Evolutionary conservation across 2,329 filamentous ascomycete species (phyloP).

Genomic region (Dothidotthia symphoricarpi): DNA sequence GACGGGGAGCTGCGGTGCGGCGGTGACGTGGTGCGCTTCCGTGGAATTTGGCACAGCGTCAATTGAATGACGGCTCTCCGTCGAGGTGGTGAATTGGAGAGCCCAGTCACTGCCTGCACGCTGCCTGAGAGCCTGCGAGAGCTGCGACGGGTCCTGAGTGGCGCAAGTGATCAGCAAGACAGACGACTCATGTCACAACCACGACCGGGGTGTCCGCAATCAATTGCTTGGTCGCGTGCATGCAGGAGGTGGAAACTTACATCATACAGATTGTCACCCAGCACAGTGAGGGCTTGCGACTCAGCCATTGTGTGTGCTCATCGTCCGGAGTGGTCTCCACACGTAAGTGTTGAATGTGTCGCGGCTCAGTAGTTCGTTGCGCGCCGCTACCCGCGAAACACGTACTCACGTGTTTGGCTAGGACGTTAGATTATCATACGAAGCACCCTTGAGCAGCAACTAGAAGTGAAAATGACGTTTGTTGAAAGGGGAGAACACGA

Average conservation of each 20-base stretch:
- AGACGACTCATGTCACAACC: slow-evolving; percentile 21
- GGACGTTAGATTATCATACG: too few species aligned
- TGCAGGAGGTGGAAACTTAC: slow-evolving; percentile 29
- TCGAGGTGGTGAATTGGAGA: slow-evolving; percentile 27
- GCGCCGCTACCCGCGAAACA: slow-evolving; percentile 15
- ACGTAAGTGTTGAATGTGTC: slow-evolving; percentile 13
- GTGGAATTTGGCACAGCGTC: slow-evolving; percentile 9
- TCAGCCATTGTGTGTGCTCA: slow-evolving; percentile 29
- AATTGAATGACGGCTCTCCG: slow-evolving; percentile 16
- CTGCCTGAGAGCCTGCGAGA: slow-evolving; percentile 38
- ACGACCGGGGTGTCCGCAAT: slow-evolving; percentile 23
- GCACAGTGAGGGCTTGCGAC: slow-evolving; percentile 27
- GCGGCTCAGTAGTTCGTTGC: slow-evolving; percentile 10
- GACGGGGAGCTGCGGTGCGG: slow-evolving; percentile 15
- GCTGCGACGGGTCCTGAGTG: slow-evolving; percentile 38
- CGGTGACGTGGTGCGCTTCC: slow-evolving; percentile 6
- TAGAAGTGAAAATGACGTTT: not conserved
- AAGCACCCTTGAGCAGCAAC: too few species aligned
- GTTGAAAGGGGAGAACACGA: not conserved
- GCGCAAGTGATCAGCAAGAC: slow-evolving; percentile 20
- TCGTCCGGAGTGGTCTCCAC: slow-evolving; percentile 6
- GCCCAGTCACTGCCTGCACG: slow-evolving; percentile 27
- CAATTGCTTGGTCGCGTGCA: slow-evolving; percentile 16
- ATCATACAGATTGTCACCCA: slow-evolving; percentile 34
- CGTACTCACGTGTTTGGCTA: slow-evolving; percentile 13